A percentile compares a stretch with the other conserved stretches of the same genome.
Conservation (phyloP, 1,284 basidiomycete genomes). For the Coniferiporia sulphurascens region DNA sequence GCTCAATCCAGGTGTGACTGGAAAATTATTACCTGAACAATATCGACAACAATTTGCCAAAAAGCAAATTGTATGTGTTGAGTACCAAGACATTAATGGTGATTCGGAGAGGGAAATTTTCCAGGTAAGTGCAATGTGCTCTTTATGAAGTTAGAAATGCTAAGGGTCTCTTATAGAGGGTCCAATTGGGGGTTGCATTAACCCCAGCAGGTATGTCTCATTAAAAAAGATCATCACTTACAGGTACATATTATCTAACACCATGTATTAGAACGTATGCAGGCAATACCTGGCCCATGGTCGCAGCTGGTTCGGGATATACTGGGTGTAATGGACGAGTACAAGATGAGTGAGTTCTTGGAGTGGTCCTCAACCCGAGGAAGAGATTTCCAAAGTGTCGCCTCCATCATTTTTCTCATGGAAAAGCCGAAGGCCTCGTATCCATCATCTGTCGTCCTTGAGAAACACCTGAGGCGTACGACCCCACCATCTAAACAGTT, state of each 20-base stretch:
- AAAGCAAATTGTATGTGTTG: slow-evolving; percentile 56
- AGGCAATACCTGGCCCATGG: slow-evolving; percentile 62
- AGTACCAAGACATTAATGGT: slow-evolving; percentile 58
- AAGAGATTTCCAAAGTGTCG: slow-evolving; percentile 65
- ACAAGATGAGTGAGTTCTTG: slow-evolving; percentile 38
- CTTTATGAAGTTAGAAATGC: neutral
- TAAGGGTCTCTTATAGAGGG: slow-evolving; percentile 32
- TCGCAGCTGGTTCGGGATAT: slow-evolving; percentile 51
- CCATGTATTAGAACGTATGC: slow-evolving; percentile 54
- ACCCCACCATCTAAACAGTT: slow-evolving; percentile 43
- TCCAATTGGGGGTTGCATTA: slow-evolving; percentile 68
- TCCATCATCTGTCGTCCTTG: slow-evolving; percentile 50
- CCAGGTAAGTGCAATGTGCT: slow-evolving; percentile 30
- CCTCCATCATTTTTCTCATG: slow-evolving; percentile 60
- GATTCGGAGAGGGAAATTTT: slow-evolving; percentile 70
- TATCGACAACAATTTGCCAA: slow-evolving; percentile 42
- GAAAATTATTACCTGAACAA: slow-evolving; percentile 11
- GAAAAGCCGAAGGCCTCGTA: slow-evolving; percentile 43
- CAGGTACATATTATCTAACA: neutral
- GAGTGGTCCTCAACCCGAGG: slow-evolving; percentile 59
- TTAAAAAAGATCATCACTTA: neutral
- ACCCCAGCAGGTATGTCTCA: slow-evolving; percentile 54
- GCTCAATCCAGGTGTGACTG: neutral
- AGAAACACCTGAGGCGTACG: slow-evolving; percentile 48
- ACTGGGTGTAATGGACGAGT: slow-evolving; percentile 27